These are phyloP conservation scores for Leccinum griseonigrum DNA, from an alignment of 1,284 basidiomycete species.

Conservation along the genomic window DNA sequence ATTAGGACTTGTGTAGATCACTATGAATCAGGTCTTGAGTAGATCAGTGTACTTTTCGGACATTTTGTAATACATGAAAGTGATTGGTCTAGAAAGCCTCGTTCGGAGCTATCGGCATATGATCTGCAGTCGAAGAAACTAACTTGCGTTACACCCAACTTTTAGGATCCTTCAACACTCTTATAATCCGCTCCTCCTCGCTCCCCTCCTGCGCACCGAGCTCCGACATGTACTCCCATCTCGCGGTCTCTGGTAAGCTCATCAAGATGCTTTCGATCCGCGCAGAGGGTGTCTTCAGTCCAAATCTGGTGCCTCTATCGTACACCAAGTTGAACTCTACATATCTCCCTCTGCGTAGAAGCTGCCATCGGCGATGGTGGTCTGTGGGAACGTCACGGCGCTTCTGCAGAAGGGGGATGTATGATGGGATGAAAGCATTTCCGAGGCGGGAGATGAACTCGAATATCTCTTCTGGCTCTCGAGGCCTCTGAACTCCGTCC, in stretches of 20 bases:
- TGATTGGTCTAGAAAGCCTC: not conserved
- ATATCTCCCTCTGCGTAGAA: slow-evolving; percentile 84
- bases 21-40: not conserved
- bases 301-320: slow-evolving; percentile 87
- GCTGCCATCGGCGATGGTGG: slow-evolving; percentile 82
- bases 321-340: slow-evolving; percentile 95
- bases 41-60: slow-evolving; percentile 5
- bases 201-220: slow-evolving; percentile 67
- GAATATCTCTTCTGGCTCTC: slow-evolving; percentile 69
- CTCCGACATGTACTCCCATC: slow-evolving; percentile 93
- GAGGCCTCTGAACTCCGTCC: slow-evolving; percentile 49
- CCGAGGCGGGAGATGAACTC: slow-evolving; percentile 69
- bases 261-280: slow-evolving; percentile 92
- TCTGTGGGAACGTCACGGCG: slow-evolving; percentile 63
- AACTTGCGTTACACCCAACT: slow-evolving; percentile 58
- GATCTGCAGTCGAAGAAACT: not conserved
- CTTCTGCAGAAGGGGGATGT: slow-evolving; percentile 76
- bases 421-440: slow-evolving; percentile 83
- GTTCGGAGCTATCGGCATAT: not conserved
- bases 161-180: slow-evolving; percentile 49
- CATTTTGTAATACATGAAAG: not conserved
- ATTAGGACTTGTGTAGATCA: not conserved
- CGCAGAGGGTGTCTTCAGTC: slow-evolving; percentile 86
- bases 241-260: slow-evolving; percentile 86
- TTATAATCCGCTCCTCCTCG: slow-evolving; percentile 52